Conservation (phyloP, 2,329 filamentous ascomycete genomes). For the Monosporascus sp. region DNA sequence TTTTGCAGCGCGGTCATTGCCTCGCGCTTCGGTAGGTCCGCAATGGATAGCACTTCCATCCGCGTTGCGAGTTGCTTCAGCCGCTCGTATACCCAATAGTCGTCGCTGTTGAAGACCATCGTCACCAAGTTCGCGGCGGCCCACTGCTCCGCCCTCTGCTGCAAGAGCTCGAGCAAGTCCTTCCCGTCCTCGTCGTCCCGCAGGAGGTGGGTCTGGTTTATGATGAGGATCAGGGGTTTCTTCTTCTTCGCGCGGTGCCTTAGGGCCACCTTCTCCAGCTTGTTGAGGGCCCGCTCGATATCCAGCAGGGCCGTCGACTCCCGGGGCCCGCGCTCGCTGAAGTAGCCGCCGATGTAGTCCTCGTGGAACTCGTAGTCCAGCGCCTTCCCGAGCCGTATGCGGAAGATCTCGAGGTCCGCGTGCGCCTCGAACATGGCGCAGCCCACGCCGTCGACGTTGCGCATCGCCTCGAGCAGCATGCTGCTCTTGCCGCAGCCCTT, state of each 20-base stretch:
- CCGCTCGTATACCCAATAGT: slow-evolving; percentile 97
- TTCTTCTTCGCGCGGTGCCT: slow-evolving; percentile 55
- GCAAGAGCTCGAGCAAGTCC: slow-evolving; percentile 87
- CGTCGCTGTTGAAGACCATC: slow-evolving; percentile 90
- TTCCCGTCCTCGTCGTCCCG: slow-evolving; percentile 90
- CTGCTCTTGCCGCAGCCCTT: slow-evolving; percentile 96
- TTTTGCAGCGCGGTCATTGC: slow-evolving; percentile 71
- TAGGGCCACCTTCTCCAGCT: slow-evolving; percentile 91
- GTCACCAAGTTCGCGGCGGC: slow-evolving; percentile 87
- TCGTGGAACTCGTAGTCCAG: slow-evolving; percentile 96
- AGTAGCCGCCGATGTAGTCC: slow-evolving; percentile 94
- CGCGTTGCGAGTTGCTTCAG: slow-evolving; percentile 87
- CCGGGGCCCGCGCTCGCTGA: slow-evolving; percentile 86
- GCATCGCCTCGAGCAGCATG: slow-evolving; percentile 94
- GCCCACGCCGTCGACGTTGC: slow-evolving; percentile 80
- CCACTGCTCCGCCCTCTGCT: slow-evolving; percentile 95
- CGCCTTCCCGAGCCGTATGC: slow-evolving; percentile 85
- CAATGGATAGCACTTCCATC: slow-evolving; percentile 87
- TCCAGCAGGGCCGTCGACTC: slow-evolving; percentile 90
- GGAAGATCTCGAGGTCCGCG: slow-evolving; percentile 90
- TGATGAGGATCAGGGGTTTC: slow-evolving; percentile 79
- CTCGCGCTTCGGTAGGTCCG: slow-evolving; percentile 72
- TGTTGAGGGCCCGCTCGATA: slow-evolving; percentile 95
- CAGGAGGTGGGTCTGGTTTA: slow-evolving; percentile 90
- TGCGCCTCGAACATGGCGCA: slow-evolving; percentile 96